Evolutionary conservation across 108 stramenopile genomes (phyloP).

Genomic region (Skeletonema marinoi): DNA sequence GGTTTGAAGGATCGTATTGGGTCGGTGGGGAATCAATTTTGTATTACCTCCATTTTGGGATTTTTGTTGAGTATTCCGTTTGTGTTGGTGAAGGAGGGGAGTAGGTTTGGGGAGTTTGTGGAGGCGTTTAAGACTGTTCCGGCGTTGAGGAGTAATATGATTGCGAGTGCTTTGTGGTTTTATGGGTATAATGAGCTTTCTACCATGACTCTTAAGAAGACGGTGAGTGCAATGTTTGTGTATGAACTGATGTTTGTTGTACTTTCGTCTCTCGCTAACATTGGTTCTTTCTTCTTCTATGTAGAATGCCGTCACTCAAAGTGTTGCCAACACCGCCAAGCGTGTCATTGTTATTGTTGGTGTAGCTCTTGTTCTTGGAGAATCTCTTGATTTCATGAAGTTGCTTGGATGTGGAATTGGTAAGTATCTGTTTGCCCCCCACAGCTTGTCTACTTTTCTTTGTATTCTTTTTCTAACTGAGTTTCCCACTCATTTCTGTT

Average conservation of each 20-base stretch:
- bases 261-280: neutral
- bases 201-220: conserved; percentile 96
- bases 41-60: conserved; percentile 83
- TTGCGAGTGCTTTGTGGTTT: conserved; percentile 92
- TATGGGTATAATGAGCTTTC: conserved; percentile 96
- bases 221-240: conserved; percentile 22
- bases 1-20: conserved; percentile 91
- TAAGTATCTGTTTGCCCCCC: conserved; percentile 4
- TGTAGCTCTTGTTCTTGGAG: conserved; percentile 88
- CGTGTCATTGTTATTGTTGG: conserved; percentile 94
- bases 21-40: conserved; percentile 92
- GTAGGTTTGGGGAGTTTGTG: conserved; percentile 76
- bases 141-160: conserved; percentile 78
- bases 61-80: conserved; percentile 86
- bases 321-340: conserved; percentile 96
- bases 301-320: conserved; percentile 84
- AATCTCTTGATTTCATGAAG: conserved; percentile 87
- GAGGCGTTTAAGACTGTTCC: conserved; percentile 82
- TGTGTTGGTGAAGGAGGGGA: conserved; percentile 71
- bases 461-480: neutral
- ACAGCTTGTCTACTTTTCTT: no score
- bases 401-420: conserved; percentile 90
- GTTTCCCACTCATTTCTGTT: neutral
- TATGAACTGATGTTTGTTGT: no score
- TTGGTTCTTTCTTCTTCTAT: neutral